A percentile compares a stretch with the other conserved stretches of the same genome.
phyloP scores from a whole-genome alignment of 495 filamentous ascomycete genomes.

The Penicillium manginii region DNA sequence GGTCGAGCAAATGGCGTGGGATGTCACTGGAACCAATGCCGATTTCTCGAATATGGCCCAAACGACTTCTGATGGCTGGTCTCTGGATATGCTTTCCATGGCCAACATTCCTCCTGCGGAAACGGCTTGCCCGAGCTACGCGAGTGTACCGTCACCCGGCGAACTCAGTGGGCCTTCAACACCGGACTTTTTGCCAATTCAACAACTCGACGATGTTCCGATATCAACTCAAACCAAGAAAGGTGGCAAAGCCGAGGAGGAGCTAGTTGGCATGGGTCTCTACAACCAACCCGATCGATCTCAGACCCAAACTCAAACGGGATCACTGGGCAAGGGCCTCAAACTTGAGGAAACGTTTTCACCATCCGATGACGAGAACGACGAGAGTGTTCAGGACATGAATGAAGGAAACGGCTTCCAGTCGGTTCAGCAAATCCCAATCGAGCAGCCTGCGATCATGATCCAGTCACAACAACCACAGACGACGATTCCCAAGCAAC shows the following conservation, averaged over 20 bases:
- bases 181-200: constrained; percentile 59
- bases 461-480: constrained; percentile 19
- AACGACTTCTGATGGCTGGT: constrained; percentile 39
- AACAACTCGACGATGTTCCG: constrained; percentile 42
- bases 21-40: constrained; percentile 13
- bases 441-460: constrained; percentile 10
- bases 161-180: constrained; percentile 58
- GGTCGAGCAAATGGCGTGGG: constrained; percentile 38
- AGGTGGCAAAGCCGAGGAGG: constrained; percentile 55
- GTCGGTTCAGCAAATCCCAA: constrained; percentile 9
- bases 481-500: constrained; percentile 27
- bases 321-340: constrained; percentile 66
- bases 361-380: constrained; percentile 68
- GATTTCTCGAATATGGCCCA: constrained; percentile 28
- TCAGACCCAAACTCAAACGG: constrained; percentile 49
- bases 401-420: constrained; percentile 40
- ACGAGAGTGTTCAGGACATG: constrained; percentile 52
- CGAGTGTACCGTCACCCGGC: constrained; percentile 45
- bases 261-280: constrained; percentile 81
- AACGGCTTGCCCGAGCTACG: constrained; percentile 40
- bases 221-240: constrained; percentile 33
- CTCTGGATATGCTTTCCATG: constrained; percentile 46
- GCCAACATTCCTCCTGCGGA: constrained; percentile 40
- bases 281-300: constrained; percentile 69
- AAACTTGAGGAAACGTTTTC: constrained; percentile 86